Percentiles rank a stretch among this genome's conserved stretches.
Evolutionary conservation across 257 asterid genomes (phyloP).

Genomic region (Pogostemon cablin): DNA sequence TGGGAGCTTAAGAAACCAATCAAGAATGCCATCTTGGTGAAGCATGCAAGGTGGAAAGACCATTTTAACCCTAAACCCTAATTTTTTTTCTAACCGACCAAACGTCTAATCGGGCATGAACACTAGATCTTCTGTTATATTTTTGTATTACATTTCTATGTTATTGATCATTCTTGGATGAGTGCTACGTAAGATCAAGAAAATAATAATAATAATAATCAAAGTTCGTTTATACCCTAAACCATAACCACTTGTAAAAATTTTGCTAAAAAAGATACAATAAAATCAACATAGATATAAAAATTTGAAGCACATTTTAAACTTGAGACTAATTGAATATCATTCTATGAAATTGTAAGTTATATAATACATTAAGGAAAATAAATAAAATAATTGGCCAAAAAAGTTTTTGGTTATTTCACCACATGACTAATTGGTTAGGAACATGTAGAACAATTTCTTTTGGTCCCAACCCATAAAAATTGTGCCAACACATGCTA

Average conservation of each 20-base stretch:
- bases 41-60: not conserved
- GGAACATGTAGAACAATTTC: slow-evolving; percentile 30
- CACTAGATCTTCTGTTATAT: too few species aligned
- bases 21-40: not conserved
- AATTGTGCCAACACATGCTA: slow-evolving; percentile 36
- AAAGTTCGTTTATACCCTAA: too few species aligned
- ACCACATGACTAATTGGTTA: slow-evolving; percentile 19
- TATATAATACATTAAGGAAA: not conserved
- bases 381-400: slow-evolving; percentile 6
- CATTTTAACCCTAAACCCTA: not conserved
- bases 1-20: not conserved
- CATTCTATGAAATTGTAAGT: not conserved
- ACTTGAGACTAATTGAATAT: not conserved
- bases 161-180: too few species aligned
- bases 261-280: too few species aligned
- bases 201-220: too few species aligned
- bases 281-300: too few species aligned
- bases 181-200: too few species aligned
- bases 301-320: not conserved
- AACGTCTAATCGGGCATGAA: too few species aligned
- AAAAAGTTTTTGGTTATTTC: not conserved
- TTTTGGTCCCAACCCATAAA: slow-evolving; percentile 13
- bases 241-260: too few species aligned
- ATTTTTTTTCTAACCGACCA: not conserved
- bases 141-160: too few species aligned